These are phyloP conservation scores for Candida coleopterorum DNA, from an alignment of 805 yeast genomes.

Conservation along the genomic window DNA sequence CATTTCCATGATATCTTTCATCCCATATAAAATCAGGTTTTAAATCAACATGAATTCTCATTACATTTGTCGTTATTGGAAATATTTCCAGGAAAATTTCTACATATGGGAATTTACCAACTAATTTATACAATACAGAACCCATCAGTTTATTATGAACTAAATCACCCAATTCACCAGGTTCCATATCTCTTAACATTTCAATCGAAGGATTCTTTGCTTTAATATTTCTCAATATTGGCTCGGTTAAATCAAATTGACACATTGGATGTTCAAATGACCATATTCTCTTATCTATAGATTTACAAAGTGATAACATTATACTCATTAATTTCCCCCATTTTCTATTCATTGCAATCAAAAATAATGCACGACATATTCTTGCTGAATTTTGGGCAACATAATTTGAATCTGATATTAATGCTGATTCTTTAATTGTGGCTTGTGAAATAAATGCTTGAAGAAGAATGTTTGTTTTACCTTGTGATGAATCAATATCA, in stretches of 20 bases:
- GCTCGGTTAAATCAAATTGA: slow-evolving; percentile 78
- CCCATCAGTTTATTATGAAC: slow-evolving; percentile 84
- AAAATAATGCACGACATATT: slow-evolving; percentile 84
- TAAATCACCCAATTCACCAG: slow-evolving; percentile 80
- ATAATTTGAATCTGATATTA: slow-evolving; percentile 82
- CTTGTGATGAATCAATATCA: slow-evolving; percentile 67
- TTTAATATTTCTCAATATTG: slow-evolving; percentile 57
- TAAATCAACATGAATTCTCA: slow-evolving; percentile 69
- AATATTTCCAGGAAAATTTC: slow-evolving; percentile 75
- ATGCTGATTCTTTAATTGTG: slow-evolving; percentile 67
- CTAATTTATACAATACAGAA: slow-evolving; percentile 47
- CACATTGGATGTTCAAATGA: slow-evolving; percentile 83
- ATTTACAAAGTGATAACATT: slow-evolving; percentile 76
- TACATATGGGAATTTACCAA: slow-evolving; percentile 72
- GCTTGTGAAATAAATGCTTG: slow-evolving; percentile 86
- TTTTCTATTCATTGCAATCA: slow-evolving; percentile 79
- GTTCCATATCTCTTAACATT: slow-evolving; percentile 63
- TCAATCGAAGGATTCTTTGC: slow-evolving; percentile 67
- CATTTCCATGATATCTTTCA: slow-evolving; percentile 69
- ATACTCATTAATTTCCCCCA: slow-evolving; percentile 84
- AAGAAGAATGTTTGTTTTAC: slow-evolving; percentile 80
- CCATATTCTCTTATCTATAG: slow-evolving; percentile 85
- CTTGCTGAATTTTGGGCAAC: slow-evolving; percentile 95
- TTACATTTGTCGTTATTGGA: slow-evolving; percentile 83
- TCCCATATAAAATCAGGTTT: slow-evolving; percentile 87